phyloP scores from a whole-genome alignment of 257 asterid species.

The Capsicum baccatum region DNA sequence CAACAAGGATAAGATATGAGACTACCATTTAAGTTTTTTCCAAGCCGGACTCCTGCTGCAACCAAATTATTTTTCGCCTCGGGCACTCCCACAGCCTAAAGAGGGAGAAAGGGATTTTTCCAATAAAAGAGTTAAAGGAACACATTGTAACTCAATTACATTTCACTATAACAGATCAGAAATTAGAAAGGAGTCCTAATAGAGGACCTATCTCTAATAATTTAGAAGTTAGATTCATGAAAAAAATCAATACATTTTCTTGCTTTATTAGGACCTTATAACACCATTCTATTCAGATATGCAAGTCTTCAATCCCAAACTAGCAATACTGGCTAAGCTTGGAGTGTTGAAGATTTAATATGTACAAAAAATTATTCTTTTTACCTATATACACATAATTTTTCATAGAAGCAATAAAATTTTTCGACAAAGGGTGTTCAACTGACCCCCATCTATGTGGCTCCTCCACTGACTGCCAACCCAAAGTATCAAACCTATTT shows the following conservation, averaged over 20 bases:
- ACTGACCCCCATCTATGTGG: not conserved
- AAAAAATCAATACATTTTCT: not conserved
- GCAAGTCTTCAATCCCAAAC: not conserved
- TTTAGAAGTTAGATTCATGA: not conserved
- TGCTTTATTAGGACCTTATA: slow-evolving; percentile 3
- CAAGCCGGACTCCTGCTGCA: not conserved
- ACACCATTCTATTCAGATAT: not conserved
- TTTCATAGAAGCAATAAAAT: not conserved
- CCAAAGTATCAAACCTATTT: not conserved
- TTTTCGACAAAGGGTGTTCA: not conserved
- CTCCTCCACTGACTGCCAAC: not conserved
- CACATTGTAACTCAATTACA: slow-evolving; percentile 1
- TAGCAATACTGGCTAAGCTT: not conserved
- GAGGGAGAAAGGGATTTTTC: not conserved
- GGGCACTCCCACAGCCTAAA: slow-evolving; percentile 18
- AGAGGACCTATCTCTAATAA: not conserved
- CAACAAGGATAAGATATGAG: slow-evolving; percentile 8
- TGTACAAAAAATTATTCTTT: not conserved
- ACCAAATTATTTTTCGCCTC: not conserved
- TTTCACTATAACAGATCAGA: not conserved
- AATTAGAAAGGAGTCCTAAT: not conserved
- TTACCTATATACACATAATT: not conserved
- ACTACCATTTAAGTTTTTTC: slow-evolving; percentile 18
- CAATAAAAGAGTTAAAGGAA: not conserved
- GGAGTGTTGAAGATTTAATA: not conserved